Percentiles rank a stretch among this genome's conserved stretches.
phyloP scores from a whole-genome alignment of 169 alveolate species.

The Eimeria falciformis region DNA sequence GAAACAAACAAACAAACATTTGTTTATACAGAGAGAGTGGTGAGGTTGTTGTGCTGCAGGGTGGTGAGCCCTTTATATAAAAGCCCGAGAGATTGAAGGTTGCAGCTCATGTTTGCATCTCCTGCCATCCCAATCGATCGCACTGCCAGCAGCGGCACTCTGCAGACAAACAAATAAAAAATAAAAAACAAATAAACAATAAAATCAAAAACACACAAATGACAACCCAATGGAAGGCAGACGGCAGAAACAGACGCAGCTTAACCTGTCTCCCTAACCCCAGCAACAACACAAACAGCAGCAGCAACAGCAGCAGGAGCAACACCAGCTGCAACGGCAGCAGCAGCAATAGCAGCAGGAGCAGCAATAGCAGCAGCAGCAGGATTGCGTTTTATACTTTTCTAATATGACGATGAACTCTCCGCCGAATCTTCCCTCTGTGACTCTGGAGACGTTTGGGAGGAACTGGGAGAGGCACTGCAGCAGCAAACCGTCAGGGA shows the following conservation, averaged over 20 bases:
- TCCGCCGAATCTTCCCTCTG: constrained; percentile 58
- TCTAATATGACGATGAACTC: constrained; percentile 66
- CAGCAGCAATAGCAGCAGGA: constrained; percentile 1
- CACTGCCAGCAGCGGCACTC: constrained; percentile 63
- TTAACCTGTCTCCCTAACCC: neutral
- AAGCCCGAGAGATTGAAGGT: constrained; percentile 31
- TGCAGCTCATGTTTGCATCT: constrained; percentile 67
- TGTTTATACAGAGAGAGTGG: neutral
- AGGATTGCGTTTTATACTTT: neutral
- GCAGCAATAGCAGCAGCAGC: neutral
- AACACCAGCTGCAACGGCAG: neutral
- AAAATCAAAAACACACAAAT: neutral
- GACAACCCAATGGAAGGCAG: neutral
- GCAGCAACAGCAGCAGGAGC: neutral
- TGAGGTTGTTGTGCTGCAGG: neutral
- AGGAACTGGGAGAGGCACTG: constrained; percentile 23
- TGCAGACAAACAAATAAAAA: no score
- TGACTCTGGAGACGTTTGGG: constrained; percentile 53
- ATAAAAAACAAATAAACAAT: neutral
- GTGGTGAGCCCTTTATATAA: constrained; percentile 71
- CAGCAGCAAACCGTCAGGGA: constrained; percentile 36
- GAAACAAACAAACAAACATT: neutral
- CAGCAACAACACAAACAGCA: neutral
- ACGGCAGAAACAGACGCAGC: neutral
- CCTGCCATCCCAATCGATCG: constrained; percentile 75